These are phyloP conservation scores for Podospora sp. DNA, from an alignment of 495 filamentous ascomycete genomes.

Conservation along the genomic window DNA sequence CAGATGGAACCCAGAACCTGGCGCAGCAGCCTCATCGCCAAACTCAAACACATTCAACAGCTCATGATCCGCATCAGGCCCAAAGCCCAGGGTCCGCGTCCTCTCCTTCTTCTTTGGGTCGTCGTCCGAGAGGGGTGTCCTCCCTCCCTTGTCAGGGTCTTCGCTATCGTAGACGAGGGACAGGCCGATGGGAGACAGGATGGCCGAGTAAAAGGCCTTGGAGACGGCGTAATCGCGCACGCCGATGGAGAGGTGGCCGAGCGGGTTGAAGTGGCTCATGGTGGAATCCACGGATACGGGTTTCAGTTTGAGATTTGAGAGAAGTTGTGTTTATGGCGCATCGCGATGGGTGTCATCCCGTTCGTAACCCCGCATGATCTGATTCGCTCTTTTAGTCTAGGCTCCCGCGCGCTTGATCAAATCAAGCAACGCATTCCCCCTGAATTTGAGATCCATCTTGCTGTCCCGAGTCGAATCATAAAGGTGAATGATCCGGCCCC, in stretches of 20 bases:
- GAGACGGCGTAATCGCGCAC: conserved; percentile 32
- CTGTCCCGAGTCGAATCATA: too few species aligned
- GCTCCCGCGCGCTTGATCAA: too few species aligned
- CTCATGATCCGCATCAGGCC: conserved; percentile 32
- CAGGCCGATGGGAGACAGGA: conserved; percentile 35
- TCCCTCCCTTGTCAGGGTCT: conserved; percentile 8
- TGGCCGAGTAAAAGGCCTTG: conserved; percentile 39
- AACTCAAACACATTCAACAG: conserved; percentile 41
- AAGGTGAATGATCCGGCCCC: too few species aligned
- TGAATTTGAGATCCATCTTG: too few species aligned
- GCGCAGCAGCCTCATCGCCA: conserved; percentile 23
- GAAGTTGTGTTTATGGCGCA: too few species aligned
- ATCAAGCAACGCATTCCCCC: too few species aligned
- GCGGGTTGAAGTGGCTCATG: conserved; percentile 24
- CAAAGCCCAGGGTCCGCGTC: conserved; percentile 36
- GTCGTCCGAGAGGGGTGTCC: background rate
- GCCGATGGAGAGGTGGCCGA: conserved; percentile 42
- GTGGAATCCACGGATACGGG: background rate
- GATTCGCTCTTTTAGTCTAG: background rate
- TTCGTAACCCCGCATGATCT: background rate
- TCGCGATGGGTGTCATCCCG: background rate
- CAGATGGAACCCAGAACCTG: conserved; percentile 38
- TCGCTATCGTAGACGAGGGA: conserved; percentile 41
- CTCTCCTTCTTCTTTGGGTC: conserved; percentile 12
- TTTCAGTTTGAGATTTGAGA: background rate